phyloP scores from a whole-genome alignment of 2,329 filamentous ascomycete species.

The Botrytis pseudocinerea region DNA sequence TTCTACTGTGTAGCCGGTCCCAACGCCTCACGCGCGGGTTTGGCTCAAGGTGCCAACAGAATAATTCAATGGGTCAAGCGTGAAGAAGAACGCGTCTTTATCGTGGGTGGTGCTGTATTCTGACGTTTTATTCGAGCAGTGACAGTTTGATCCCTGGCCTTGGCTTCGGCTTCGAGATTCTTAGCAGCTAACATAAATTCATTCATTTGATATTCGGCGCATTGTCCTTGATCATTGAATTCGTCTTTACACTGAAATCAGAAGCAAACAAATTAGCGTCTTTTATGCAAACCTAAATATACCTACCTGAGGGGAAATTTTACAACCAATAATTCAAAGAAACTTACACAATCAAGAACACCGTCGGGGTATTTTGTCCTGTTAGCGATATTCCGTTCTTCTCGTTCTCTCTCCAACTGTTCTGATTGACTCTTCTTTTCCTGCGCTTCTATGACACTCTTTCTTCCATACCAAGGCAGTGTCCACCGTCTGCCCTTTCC shows the following conservation, averaged over 20 bases:
- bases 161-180: not conserved
- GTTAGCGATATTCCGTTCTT: not conserved
- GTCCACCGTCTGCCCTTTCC: not conserved
- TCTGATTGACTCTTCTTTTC: not conserved
- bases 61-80: conserved; percentile 88
- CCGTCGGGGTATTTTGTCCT: not conserved
- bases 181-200: not conserved
- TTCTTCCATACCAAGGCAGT: not conserved
- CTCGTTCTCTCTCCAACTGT: not conserved
- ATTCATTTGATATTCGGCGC: not conserved
- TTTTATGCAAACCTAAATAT: not conserved
- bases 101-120: conserved; percentile 93
- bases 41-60: conserved; percentile 85
- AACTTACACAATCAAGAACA: conserved; percentile 11
- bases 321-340: not conserved
- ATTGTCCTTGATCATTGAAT: not conserved
- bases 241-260: conserved; percentile 8
- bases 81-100: conserved; percentile 93
- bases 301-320: not conserved
- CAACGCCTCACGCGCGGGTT: conserved; percentile 59
- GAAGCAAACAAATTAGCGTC: not conserved
- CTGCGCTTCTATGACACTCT: not conserved
- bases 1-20: conserved; percentile 92
- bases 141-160: not conserved
- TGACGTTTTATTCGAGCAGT: conserved; percentile 24